Percentiles rank a stretch among this genome's conserved stretches.
Evolutionary conservation across 2,329 filamentous ascomycete genomes (phyloP).

Genomic region (Geosmithia flava): DNA sequence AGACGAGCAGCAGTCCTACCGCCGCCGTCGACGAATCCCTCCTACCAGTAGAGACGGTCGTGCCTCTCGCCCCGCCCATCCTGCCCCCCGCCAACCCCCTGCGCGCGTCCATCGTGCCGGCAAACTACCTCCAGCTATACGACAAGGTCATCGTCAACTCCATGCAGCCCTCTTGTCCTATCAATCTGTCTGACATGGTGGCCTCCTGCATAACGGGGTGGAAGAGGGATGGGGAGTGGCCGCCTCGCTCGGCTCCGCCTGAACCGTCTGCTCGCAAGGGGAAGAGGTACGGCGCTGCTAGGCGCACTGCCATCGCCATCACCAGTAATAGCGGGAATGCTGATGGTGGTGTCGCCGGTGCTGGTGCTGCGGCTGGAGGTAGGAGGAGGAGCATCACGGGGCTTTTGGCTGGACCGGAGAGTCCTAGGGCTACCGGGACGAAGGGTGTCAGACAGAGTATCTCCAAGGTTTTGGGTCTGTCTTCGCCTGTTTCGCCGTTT

Average conservation of each 20-base stretch:
- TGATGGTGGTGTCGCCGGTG: slow-evolving; percentile 7
- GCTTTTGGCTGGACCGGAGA: slow-evolving; percentile 2
- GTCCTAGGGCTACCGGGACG: slow-evolving; percentile 5
- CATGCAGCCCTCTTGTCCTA: slow-evolving; percentile 73
- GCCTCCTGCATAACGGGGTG: slow-evolving; percentile 76
- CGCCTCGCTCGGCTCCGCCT: slow-evolving; percentile 39
- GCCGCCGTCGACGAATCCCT: too few species aligned
- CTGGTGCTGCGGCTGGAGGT: slow-evolving; percentile 14
- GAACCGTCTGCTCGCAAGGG: not conserved
- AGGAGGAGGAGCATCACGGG: slow-evolving; percentile 33
- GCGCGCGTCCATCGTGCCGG: slow-evolving; percentile 61
- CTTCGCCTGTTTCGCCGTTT: not conserved
- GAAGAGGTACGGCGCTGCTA: not conserved
- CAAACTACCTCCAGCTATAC: slow-evolving; percentile 72
- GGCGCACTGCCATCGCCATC: slow-evolving; percentile 10
- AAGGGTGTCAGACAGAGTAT: slow-evolving; percentile 32
- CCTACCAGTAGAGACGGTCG: slow-evolving; percentile 40
- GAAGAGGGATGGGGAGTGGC: slow-evolving; percentile 92
- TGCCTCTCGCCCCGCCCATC: slow-evolving; percentile 63
- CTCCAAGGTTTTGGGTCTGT: slow-evolving; percentile 29
- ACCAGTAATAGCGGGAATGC: slow-evolving; percentile 25
- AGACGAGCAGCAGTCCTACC: too few species aligned
- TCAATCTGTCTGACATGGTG: slow-evolving; percentile 75
- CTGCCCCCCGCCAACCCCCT: slow-evolving; percentile 65
- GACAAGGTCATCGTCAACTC: slow-evolving; percentile 74